phyloP scores from a whole-genome alignment of 495 filamentous ascomycete species.

The Aspergillus ellipticus region DNA sequence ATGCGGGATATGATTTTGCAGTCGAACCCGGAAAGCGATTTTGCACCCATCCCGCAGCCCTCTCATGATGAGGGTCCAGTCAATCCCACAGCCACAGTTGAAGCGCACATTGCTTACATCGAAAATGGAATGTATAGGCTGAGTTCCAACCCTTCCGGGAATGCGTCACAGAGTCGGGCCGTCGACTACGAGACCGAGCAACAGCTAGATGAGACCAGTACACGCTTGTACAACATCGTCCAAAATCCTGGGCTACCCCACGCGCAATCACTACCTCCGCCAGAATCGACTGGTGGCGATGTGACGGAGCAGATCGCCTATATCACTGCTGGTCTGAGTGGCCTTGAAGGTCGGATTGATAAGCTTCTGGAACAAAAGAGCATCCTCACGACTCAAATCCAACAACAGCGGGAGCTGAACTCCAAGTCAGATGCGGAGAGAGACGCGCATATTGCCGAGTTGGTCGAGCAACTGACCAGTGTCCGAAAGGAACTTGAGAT shows the following conservation, averaged over 20 bases:
- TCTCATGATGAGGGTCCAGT: constrained; percentile 16
- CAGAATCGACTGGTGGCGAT: constrained; percentile 38
- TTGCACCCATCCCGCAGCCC: constrained; percentile 32
- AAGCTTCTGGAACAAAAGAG: constrained; percentile 77
- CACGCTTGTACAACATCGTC: constrained; percentile 49
- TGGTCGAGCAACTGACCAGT: constrained; percentile 47
- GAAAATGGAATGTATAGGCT: constrained; percentile 43
- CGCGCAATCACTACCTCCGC: constrained; percentile 45
- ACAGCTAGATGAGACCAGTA: constrained; percentile 48
- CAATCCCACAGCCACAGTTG: constrained; percentile 29
- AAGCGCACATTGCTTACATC: constrained; percentile 51
- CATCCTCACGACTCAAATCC: constrained; percentile 80
- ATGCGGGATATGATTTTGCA: constrained; percentile 64
- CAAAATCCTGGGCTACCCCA: constrained; percentile 43
- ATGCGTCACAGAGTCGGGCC: neutral
- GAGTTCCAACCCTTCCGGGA: constrained; percentile 7
- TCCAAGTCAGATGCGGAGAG: constrained; percentile 58
- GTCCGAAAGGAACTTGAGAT: constrained; percentile 37
- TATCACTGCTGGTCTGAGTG: constrained; percentile 66
- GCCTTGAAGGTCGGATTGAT: constrained; percentile 55
- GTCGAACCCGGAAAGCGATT: constrained; percentile 46
- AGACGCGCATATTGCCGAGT: constrained; percentile 49
- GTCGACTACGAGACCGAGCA: constrained; percentile 33
- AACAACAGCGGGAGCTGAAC: constrained; percentile 87
- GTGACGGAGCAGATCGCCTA: constrained; percentile 53